These are phyloP conservation scores for Leucocoprinus leucothites DNA, from an alignment of 768 basidiomycete species.

Conservation along the genomic window DNA sequence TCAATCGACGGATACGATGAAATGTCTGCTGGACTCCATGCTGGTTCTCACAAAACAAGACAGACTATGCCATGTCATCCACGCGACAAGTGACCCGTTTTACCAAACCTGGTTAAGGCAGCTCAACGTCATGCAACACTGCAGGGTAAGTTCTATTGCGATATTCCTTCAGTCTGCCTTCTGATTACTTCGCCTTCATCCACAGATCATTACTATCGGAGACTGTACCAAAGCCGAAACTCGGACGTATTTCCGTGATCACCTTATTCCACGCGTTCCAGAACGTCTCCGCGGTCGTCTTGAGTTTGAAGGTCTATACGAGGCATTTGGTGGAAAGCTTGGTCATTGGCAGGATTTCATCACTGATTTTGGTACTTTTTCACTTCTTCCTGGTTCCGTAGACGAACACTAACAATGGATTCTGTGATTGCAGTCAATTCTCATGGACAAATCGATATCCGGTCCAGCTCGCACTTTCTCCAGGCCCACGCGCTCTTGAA, in stretches of 20 bases:
- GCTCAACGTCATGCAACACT: conserved; percentile 78
- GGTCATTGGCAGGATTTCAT: conserved; percentile 83
- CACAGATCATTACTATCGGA: conserved; percentile 72
- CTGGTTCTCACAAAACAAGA: conserved; percentile 87
- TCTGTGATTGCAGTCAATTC: too few relatives aligned
- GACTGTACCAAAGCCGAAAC: conserved; percentile 77
- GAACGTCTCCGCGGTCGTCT: conserved; percentile 51
- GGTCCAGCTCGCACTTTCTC: conserved; percentile 68
- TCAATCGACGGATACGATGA: conserved; percentile 78
- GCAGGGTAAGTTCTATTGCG: conserved; percentile 49
- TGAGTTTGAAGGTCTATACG: conserved; percentile 70
- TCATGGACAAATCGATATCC: conserved; percentile 54
- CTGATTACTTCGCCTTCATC: not conserved
- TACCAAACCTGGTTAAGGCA: conserved; percentile 83
- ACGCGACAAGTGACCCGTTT: conserved; percentile 81
- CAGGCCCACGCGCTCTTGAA: conserved; percentile 84
- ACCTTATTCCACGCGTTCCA: conserved; percentile 66
- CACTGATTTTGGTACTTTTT: conserved; percentile 60
- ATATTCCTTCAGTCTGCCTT: not conserved
- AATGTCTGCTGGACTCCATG: conserved; percentile 80
- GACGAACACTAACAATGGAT: not conserved
- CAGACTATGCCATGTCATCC: conserved; percentile 77
- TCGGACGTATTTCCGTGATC: conserved; percentile 60
- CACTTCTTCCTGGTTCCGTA: not conserved
- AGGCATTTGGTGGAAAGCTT: conserved; percentile 81